Evolutionary conservation across 257 asterid species (phyloP), one percentile per base, ranked within the genome.

Genomic region (Capsicum baccatum): DNA sequence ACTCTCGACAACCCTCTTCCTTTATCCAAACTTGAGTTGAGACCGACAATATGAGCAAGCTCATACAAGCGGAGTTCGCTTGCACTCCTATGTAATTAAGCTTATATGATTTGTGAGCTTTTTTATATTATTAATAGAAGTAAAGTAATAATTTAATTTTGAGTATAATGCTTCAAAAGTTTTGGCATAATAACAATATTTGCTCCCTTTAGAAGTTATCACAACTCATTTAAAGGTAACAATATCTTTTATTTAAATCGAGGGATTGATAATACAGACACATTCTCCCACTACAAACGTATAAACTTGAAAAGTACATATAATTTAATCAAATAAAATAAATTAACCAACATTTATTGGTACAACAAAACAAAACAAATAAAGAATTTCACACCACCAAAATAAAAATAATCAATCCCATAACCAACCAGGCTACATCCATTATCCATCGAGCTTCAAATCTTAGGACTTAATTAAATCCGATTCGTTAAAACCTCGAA

Each of bases 401-500:
- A 69, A 69, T 12, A 4, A 9, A 12, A 52, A 7, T 5, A 76
- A 21, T 8, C 47, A 21, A 76, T 76, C 19, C 8, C 17, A 71
- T 71, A 47, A n/a, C 33, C 39, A 52, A 10, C 13, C 59, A 6
- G 15, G 69, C 39, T 9, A 63, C n/a, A 15, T 6, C 33, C 33
- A 26, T 26, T 26, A 58, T 64, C 3, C 73, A 33, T 66, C 5
- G 7, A 26, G 1, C 10, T 66, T 66, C 10, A 14, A 66, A 5
- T 5, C n/a, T 33, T 33, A 0, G 0, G 14, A 66, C 14, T 66
- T 64, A 33, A 64, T 5, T 3, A 64, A 64, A 7, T 26, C 3
- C 8, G 15, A 63, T 26, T 12, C 35, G 57, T 68, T 82, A 89
- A 78, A 89, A 90, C 83, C 88, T 87, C 0, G 93, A 87, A 55